Evolutionary conservation across 345 rosid genomes (phyloP).

Genomic region (Carallia pectinifolia): DNA sequence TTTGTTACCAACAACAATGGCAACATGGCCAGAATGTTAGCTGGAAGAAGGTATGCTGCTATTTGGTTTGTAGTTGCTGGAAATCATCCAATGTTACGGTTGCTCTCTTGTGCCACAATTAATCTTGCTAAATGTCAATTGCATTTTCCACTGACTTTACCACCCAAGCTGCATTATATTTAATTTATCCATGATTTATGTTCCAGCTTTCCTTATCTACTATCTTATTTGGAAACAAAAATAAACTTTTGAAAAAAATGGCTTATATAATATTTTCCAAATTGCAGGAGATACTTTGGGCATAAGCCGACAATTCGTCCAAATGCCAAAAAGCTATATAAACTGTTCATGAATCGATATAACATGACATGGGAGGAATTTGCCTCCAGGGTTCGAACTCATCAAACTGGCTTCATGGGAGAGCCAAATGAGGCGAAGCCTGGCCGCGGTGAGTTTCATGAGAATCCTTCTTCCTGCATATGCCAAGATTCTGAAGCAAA

Average conservation of each 20-base stretch:
- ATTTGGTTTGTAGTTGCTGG: background rate
- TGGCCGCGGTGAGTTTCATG: constrained; percentile 82
- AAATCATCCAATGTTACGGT: background rate
- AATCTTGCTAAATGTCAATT: background rate
- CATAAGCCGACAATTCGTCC: constrained; percentile 90
- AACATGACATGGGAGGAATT: constrained; percentile 89
- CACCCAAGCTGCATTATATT: background rate
- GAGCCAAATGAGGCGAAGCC: constrained; percentile 75
- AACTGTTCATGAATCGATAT: constrained; percentile 53
- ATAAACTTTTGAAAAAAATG: background rate
- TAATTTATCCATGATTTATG: too few relatives aligned
- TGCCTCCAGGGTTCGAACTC: constrained; percentile 47
- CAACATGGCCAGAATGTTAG: constrained; percentile 92
- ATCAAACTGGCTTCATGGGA: constrained; percentile 87
- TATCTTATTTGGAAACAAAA: background rate
- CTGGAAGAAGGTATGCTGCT: constrained; percentile 74
- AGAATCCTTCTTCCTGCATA: constrained; percentile 78
- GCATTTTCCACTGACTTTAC: background rate
- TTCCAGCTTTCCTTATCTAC: too few relatives aligned
- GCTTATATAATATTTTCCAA: background rate
- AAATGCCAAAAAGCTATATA: constrained; percentile 72
- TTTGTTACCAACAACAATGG: constrained; percentile 95
- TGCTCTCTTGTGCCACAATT: background rate
- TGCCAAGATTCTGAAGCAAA: constrained; percentile 53
- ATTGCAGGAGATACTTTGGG: constrained; percentile 81